Base-by-base conservation (phyloP, 2,329 filamentous ascomycete species). In the Neocatenulostroma microsporum region DNA sequence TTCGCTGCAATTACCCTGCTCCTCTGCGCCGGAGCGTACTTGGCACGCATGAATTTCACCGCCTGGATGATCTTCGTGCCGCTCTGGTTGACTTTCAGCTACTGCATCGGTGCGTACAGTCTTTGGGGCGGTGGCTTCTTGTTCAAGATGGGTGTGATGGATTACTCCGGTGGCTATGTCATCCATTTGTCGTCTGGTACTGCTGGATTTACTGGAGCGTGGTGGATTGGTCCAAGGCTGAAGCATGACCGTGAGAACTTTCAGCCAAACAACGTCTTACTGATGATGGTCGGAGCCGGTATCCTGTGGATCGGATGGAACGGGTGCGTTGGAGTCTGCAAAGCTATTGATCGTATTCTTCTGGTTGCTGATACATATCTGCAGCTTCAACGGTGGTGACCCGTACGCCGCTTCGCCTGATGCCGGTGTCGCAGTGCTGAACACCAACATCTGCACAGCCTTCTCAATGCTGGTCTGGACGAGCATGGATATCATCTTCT, bases 241-340 rank as follows among this genome's bases (percentile, higher is more conserved):
- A 56, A 61, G 36, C 49, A 55, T 18, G 68, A 71, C 44, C 62
- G 66, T 9, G 61, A 64, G 29, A 63, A 67, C 28, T 59, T 61
- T 24, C 57, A 61, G n/a, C 68, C 68, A 3, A 69, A 69, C 56
- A 70, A 70, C 46, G 55, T 70, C 31, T 48, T 66, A 10, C 50
- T 62, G 8, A 61, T 68, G 19, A 54, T 71, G 35, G 56, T 67
- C 20, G 68, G 69, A 17, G 67, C 68, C 2, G 68, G 68, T 13
- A 66, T 72, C 23, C 62, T 72, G 21, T 72, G 68, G 69, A 58
- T 69, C 18, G 68, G 68, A 40, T 72, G 68, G 68, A 71, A 71
- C 49, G 69, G 68, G 26, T 72, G 71, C 60, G 69, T 47, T 31
- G 32, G 29, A 35, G 35, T 33, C 8, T n/a, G n/a, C n/a, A n/a